Conservation (phyloP, 495 filamentous ascomycete species). For the Podospora anserina region DNA sequence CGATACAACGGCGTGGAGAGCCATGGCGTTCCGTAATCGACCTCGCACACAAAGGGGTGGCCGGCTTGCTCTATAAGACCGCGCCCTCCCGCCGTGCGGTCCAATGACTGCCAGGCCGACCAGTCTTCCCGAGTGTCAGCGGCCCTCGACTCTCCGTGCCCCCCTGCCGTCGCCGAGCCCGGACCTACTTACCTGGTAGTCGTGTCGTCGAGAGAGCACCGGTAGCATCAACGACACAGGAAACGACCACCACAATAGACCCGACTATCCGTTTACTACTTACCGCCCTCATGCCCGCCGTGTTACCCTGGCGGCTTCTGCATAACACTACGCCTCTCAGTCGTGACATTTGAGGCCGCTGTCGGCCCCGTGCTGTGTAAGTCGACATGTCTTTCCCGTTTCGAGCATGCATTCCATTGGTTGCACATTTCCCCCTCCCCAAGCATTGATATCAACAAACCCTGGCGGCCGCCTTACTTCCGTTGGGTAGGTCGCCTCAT, state of each 20-base stretch:
- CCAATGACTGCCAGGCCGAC: neutral
- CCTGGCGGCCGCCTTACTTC: neutral
- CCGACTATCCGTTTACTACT: no score
- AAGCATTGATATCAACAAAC: constrained; percentile 7
- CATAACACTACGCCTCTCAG: neutral
- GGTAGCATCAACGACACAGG: neutral
- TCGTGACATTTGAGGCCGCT: constrained; percentile 1
- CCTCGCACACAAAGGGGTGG: constrained; percentile 5
- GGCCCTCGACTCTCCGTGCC: neutral
- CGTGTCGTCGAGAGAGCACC: neutral
- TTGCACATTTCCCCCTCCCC: neutral
- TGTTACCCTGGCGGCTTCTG: neutral
- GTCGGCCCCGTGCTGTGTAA: neutral
- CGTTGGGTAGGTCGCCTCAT: neutral
- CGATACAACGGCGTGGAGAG: constrained; percentile 7
- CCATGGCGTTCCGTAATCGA: constrained; percentile 8
- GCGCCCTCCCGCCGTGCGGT: neutral
- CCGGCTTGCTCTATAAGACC: constrained; percentile 9
- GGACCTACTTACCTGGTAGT: neutral
- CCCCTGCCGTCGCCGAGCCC: neutral
- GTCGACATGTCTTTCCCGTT: neutral
- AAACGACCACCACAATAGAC: no score
- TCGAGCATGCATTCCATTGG: neutral
- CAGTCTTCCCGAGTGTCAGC: neutral
- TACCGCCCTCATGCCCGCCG: neutral